Base-by-base conservation (phyloP, 768 basidiomycete species). In the Amanita polypyramis region DNA sequence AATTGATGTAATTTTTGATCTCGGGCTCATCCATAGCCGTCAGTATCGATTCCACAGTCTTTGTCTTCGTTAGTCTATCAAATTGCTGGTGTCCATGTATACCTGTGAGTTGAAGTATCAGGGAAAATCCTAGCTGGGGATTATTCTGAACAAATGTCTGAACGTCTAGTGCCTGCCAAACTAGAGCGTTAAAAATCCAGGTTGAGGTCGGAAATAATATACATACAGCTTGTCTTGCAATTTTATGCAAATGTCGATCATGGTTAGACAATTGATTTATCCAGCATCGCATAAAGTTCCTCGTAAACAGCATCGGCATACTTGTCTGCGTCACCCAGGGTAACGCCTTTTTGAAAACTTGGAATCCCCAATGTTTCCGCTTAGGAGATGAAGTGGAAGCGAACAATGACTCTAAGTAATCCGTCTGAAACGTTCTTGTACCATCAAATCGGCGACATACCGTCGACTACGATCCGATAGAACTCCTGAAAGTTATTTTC, bases 281-380 rank as follows among this genome's bases (percentile, higher is more conserved):
- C 90, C 94, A 95, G 32, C 85, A 84, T 32, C 92, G 82, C 86
- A 97, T 93, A 58, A 96, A 88, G 62, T 96, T 93, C 57, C 84
- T 85, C 15, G 89, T 94, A 62, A 99, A 93, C 29, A 98, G 70
- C 75, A 90, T 82, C 0, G 89, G 85, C 56, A 95, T 70, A 45
- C 79, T 82, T 38, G 75, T 65, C 14, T 77, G 63, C 12, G 74
- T 69, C 25, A 89, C 74, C 32, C 80, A 79, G 12, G 77, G 74
- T 35, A 96, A 68, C 6, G 90, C 80, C 53, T 79, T 84, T 57
- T 82, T 78, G 66, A 97, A 88, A 15, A 95, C 76, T 55, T 85
- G 83, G 68, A 98, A 95, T n/a, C 93, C 95, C 85, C 90, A 94
- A 58, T 85, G 90, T 65, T 96, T 95, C 43, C 91, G 79, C 62